A percentile compares a stretch with the other conserved stretches of the same genome.
Evolutionary conservation across 2,329 filamentous ascomycete genomes (phyloP).

Genomic region (Dryadomyces sulphureus): DNA sequence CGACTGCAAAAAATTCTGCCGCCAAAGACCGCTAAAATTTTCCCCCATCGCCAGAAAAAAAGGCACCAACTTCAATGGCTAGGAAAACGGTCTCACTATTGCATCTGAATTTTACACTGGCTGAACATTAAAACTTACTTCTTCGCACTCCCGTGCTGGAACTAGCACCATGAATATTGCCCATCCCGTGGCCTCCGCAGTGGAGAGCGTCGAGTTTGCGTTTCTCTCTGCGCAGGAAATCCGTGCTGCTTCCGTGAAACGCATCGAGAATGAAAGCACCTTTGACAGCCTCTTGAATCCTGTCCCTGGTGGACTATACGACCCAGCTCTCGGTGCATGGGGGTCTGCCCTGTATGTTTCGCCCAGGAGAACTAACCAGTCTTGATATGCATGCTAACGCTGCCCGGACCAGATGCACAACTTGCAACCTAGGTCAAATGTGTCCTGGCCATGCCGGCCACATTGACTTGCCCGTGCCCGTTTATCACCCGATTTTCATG

Average conservation of each 20-base stretch:
- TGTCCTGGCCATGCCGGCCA: conserved; percentile 93
- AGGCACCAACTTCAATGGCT: background rate
- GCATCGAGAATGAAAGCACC: conserved; percentile 85
- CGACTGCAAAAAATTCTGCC: conserved; percentile 12
- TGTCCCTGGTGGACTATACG: conserved; percentile 80
- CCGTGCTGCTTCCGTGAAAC: conserved; percentile 77
- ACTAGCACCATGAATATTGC: conserved; percentile 47
- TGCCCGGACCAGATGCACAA: conserved; percentile 55
- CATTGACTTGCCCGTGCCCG: conserved; percentile 81
- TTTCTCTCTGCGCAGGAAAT: conserved; percentile 76
- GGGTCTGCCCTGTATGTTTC: conserved; percentile 62
- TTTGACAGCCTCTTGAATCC: conserved; percentile 87
- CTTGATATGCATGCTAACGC: background rate
- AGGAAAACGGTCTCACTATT: background rate
- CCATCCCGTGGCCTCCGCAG: conserved; percentile 68
- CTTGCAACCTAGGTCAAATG: conserved; percentile 70
- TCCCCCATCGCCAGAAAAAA: conserved; percentile 2
- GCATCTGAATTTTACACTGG: background rate
- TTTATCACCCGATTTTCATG: conserved; percentile 95
- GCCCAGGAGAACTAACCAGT: background rate
- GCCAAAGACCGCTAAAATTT: conserved; percentile 12
- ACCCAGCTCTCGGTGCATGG: conserved; percentile 81
- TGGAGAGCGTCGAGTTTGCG: conserved; percentile 79
- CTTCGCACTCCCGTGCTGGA: background rate
- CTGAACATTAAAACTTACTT: background rate